Base-by-base conservation (phyloP, 2,329 filamentous ascomycete genomes). In the Dryadomyces sulphureus region DNA sequence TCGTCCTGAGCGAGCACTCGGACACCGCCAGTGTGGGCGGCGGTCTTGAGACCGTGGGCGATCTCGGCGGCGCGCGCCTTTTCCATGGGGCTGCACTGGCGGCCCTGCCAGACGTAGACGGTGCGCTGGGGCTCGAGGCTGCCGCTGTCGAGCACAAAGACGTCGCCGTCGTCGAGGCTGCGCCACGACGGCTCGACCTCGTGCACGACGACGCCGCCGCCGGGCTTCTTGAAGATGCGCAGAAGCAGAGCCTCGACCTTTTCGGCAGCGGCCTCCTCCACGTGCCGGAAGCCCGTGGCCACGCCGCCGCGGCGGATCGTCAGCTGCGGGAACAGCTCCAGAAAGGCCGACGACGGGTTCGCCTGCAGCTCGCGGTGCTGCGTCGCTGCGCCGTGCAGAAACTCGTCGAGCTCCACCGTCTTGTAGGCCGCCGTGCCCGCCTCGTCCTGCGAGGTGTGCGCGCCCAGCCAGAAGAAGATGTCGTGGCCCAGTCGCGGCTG, bases 31-130 rank as follows among this genome's bases (percentile, higher is more conserved):
- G 79, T 72, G 56, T 81, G 82, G 12, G 75, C 76, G 7, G 75
- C 60, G 0, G 72, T 80, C 68, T 78, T 67, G 22, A 49, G 34
- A 49, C 79, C 74, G 54, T 80, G 71, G 5, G 82, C 78, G 2
- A 82, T 75, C 57, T 80, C 76, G 0, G 79, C 79, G 0, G 77
- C 76, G 61, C 78, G 80, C 39, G 73, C 72, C 62, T 80, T 82
- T 56, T 84, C 79, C 75, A 81, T 80, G 0, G 78, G 79, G 41
- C 72, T 77, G 56, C 76, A 79, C 38, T 67, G 68, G 54, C 67
- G 69, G 43, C 79, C 79, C 62, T 83, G 79, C 79, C 79, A 84
- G 4, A 81, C 74, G 68, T 74, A 81, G 52, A 83, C 78, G 63
- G 81, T 81, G 43, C 73, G 65, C 21, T 71, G 70, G 45, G 67